Conservation (phyloP, 177 flowering plant genomes). For the Telopea speciosissima region DNA sequence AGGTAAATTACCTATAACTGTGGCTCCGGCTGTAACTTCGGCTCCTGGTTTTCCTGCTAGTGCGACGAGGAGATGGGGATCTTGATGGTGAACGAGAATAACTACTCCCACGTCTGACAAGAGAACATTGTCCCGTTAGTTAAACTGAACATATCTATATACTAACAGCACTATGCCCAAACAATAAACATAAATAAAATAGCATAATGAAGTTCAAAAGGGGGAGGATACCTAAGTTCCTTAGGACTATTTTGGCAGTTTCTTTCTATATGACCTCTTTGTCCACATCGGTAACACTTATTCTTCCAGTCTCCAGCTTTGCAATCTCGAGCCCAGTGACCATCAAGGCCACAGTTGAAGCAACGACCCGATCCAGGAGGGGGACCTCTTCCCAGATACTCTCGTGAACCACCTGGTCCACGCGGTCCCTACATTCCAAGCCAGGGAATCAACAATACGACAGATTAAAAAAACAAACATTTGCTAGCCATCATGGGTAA, state of each 20-base stretch:
- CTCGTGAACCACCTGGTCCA: slow-evolving; percentile 60
- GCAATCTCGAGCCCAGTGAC: slow-evolving; percentile 99
- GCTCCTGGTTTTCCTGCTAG: slow-evolving; percentile 52
- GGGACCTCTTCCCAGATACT: slow-evolving; percentile 78
- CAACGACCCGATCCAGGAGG: slow-evolving; percentile 99
- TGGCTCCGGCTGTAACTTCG: slow-evolving; percentile 61
- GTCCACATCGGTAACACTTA: slow-evolving; percentile 94
- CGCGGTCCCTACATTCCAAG: slow-evolving; percentile 56
- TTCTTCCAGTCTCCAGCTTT: slow-evolving; percentile 99
- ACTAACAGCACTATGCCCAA: neutral
- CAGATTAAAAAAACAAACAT: neutral
- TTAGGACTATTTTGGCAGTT: slow-evolving; percentile 90
- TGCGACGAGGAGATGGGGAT: slow-evolving; percentile 68
- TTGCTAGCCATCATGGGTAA: neutral
- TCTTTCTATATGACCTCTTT: slow-evolving; percentile 85
- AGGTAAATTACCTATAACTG: slow-evolving; percentile 60
- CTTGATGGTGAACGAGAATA: slow-evolving; percentile 42
- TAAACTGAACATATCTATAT: neutral
- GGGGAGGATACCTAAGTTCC: slow-evolving; percentile 39
- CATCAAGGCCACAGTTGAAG: slow-evolving; percentile 95
- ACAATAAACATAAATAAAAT: neutral
- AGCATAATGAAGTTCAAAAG: neutral
- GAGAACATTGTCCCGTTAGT: neutral
- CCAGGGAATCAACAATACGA: neutral
- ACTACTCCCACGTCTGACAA: slow-evolving; percentile 42